Conservation (phyloP, 345 rosid genomes). For the Crucihimalaya himalaica region DNA sequence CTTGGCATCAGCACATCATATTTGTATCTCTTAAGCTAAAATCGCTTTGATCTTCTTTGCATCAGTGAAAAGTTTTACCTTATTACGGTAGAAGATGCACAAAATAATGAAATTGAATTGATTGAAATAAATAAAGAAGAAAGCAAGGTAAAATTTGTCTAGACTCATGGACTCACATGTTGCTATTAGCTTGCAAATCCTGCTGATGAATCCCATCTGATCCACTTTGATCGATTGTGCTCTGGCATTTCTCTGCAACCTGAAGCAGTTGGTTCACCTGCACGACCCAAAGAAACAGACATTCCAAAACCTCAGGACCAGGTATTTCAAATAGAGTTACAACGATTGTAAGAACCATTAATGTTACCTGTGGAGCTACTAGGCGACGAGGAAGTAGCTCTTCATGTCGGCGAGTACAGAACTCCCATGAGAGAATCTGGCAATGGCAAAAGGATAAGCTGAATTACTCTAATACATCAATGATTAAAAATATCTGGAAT, state of each 20-base stretch:
- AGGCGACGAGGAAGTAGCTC: conserved; percentile 94
- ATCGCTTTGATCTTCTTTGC: background rate
- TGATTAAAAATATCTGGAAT: background rate
- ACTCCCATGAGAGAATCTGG: conserved; percentile 97
- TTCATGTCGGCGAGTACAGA: conserved; percentile 91
- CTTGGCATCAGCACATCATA: conserved; percentile 3
- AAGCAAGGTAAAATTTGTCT: background rate
- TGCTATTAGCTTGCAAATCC: conserved; percentile 91
- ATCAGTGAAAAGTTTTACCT: background rate
- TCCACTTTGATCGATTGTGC: conserved; percentile 86
- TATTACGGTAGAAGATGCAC: background rate
- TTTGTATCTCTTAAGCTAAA: conserved; percentile 6
- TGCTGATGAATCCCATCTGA: conserved; percentile 86
- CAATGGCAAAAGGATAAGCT: conserved; percentile 21
- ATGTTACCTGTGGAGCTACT: conserved; percentile 89
- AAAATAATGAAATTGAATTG: background rate
- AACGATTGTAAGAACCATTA: background rate
- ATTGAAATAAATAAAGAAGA: background rate
- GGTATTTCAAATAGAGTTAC: background rate
- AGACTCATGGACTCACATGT: conserved; percentile 59
- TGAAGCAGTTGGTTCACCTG: conserved; percentile 94
- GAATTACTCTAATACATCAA: conserved; percentile 8
- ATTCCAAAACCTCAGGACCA: conserved; percentile 12
- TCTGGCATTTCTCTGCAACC: conserved; percentile 96
- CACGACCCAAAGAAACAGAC: background rate